These are phyloP conservation scores for Debaryomyces psychrophilus DNA, from an alignment of 1,139 yeast species.

Conservation along the genomic window DNA sequence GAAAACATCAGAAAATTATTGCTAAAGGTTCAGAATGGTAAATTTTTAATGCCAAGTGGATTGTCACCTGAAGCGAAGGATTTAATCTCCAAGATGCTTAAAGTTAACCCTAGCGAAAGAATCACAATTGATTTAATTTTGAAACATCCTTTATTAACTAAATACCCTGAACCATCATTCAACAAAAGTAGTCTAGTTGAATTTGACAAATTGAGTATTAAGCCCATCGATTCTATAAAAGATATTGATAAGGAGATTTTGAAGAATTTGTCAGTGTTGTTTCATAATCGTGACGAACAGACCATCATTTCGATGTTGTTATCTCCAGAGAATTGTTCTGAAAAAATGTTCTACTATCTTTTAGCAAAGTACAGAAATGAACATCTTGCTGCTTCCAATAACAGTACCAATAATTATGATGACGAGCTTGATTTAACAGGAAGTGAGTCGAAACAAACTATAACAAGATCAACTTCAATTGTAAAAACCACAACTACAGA, in stretches of 20 bases:
- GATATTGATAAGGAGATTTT: conserved; percentile 83
- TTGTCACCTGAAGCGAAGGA: conserved; percentile 84
- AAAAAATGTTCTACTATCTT: conserved; percentile 86
- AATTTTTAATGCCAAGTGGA: conserved; percentile 79
- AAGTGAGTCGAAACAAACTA: conserved; percentile 25
- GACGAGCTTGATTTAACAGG: conserved; percentile 24
- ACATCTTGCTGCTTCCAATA: conserved; percentile 44
- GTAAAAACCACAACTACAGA: conserved; percentile 47
- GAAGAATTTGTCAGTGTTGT: conserved; percentile 81
- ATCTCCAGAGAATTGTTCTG: conserved; percentile 67
- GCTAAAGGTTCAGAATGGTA: conserved; percentile 88
- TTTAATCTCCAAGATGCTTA: conserved; percentile 78
- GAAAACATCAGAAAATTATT: conserved; percentile 86
- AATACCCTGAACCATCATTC: conserved; percentile 57
- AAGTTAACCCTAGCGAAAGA: conserved; percentile 77
- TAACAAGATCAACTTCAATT: conserved; percentile 51
- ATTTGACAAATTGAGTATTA: conserved; percentile 39
- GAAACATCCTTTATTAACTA: conserved; percentile 75
- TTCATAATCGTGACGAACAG: conserved; percentile 82
- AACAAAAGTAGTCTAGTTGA: conserved; percentile 23
- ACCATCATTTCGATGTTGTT: conserved; percentile 62
- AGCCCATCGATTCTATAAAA: conserved; percentile 51
- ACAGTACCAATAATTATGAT: conserved; percentile 23
- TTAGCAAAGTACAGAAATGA: conserved; percentile 83
- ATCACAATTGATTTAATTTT: conserved; percentile 75